A percentile compares a stretch with the other conserved stretches of the same genome.
Conservation (phyloP, 192 early-diverging fungal genomes). For the Globomyces pollinis-pini region DNA sequence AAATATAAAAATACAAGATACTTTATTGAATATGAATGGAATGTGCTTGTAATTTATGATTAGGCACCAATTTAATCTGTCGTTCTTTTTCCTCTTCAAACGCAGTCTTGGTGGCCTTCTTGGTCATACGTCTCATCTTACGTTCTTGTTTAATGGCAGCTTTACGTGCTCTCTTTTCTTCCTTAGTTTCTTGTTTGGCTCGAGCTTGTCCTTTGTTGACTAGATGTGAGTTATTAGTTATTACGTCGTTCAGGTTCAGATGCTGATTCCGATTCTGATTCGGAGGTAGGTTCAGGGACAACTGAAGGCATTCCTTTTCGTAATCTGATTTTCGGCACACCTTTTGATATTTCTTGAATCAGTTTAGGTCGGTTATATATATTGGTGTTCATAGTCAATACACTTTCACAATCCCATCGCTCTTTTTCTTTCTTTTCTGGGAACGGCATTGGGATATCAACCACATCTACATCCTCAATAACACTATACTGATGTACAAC, state of each 20-base stretch:
- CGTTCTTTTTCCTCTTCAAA: constrained; percentile 63
- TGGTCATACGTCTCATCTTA: constrained; percentile 60
- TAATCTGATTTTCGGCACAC: constrained; percentile 46
- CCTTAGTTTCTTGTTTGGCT: constrained; percentile 72
- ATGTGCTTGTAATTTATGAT: constrained; percentile 31
- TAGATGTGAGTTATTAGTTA: neutral
- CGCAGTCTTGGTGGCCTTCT: constrained; percentile 73
- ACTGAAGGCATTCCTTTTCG: constrained; percentile 28
- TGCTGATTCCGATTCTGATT: neutral
- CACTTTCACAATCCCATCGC: constrained; percentile 87
- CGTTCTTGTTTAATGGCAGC: constrained; percentile 74
- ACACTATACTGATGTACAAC: constrained; percentile 62
- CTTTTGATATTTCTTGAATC: constrained; percentile 60
- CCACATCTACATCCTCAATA: constrained; percentile 46
- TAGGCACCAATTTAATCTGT: constrained; percentile 51
- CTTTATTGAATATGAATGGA: constrained; percentile 12
- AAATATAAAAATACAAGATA: too few relatives aligned
- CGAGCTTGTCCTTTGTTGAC: constrained; percentile 70
- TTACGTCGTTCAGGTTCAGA: constrained; percentile 2
- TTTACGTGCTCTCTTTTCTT: constrained; percentile 91
- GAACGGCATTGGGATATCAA: constrained; percentile 18
- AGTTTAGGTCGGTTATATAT: constrained; percentile 85
- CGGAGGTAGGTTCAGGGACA: neutral
- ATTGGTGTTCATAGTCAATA: constrained; percentile 86
- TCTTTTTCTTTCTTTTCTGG: constrained; percentile 32